phyloP scores from a whole-genome alignment of 495 filamentous ascomycete genomes.

The Penicillium bialowiezense region DNA sequence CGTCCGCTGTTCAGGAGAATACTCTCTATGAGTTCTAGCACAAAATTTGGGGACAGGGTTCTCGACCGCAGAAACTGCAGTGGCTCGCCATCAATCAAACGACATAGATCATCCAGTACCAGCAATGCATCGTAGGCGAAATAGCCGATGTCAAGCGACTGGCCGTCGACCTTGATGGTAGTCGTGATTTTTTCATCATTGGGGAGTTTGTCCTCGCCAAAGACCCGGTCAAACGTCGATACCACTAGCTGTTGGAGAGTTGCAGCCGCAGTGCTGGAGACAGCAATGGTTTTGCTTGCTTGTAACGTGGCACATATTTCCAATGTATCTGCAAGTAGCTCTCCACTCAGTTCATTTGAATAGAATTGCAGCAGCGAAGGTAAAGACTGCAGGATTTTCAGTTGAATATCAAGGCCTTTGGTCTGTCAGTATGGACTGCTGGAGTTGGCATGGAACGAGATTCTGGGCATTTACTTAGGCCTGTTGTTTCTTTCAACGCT shows the following conservation, averaged over 20 bases:
- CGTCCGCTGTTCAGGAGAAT: constrained; percentile 78
- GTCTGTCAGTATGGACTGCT: constrained; percentile 26
- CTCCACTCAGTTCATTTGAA: constrained; percentile 72
- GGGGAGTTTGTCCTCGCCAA: constrained; percentile 72
- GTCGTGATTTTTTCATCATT: constrained; percentile 30
- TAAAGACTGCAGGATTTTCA: constrained; percentile 92
- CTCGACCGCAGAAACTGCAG: constrained; percentile 76
- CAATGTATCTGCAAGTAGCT: constrained; percentile 74
- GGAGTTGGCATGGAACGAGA: not conserved
- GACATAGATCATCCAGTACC: constrained; percentile 85
- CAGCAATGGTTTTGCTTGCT: constrained; percentile 82
- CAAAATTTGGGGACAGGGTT: constrained; percentile 73
- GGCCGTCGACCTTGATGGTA: constrained; percentile 50
- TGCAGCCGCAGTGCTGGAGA: constrained; percentile 91
- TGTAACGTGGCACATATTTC: constrained; percentile 90
- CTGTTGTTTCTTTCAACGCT: constrained; percentile 78
- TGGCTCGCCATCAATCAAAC: constrained; percentile 78
- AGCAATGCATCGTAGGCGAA: constrained; percentile 86
- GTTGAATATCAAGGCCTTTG: constrained; percentile 81
- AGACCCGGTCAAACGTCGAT: constrained; percentile 88
- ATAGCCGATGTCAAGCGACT: constrained; percentile 59
- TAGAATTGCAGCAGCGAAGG: constrained; percentile 93
- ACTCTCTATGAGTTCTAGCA: constrained; percentile 87
- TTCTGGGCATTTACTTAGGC: constrained; percentile 44
- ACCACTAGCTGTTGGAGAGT: constrained; percentile 93